Evolutionary conservation across 441 rosid species (phyloP).

Genomic region (Pelargonium fulgidum): DNA sequence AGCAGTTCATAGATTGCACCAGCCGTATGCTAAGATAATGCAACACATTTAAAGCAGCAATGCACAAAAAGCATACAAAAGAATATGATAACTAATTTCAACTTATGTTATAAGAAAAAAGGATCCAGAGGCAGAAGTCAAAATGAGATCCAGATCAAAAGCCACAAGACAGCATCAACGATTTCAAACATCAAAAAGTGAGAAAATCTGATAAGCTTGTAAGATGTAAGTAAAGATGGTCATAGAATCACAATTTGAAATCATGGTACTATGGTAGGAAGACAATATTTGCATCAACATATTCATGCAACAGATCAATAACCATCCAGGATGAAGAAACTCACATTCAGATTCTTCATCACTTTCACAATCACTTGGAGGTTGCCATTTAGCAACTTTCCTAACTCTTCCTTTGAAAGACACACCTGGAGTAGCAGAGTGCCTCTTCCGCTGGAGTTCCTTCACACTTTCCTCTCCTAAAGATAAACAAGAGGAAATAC

Average conservation of each 20-base stretch:
- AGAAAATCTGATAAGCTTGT: not conserved
- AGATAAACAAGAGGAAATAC: constrained; percentile 20
- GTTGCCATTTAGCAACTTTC: constrained; percentile 87
- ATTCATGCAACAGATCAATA: constrained; percentile 11
- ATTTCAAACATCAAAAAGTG: not conserved
- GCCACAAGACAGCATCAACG: not conserved
- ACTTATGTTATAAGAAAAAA: too few species aligned
- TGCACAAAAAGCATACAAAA: not conserved
- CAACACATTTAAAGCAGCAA: not conserved
- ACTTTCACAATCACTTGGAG: constrained; percentile 81
- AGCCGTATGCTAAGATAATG: not conserved
- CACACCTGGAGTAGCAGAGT: constrained; percentile 83
- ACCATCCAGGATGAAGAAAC: constrained; percentile 29
- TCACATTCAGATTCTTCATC: constrained; percentile 80
- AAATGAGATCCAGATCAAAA: constrained; percentile 1
- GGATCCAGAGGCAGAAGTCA: not conserved
- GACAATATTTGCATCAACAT: constrained; percentile 1
- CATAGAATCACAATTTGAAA: not conserved
- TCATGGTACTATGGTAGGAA: constrained; percentile 4
- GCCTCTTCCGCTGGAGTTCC: constrained; percentile 94
- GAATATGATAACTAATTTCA: not conserved
- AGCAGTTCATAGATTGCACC: constrained; percentile 1
- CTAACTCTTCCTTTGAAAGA: constrained; percentile 92
- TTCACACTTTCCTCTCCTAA: constrained; percentile 81
- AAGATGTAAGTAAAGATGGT: constrained; percentile 8